phyloP scores from a whole-genome alignment of 2,329 filamentous ascomycete species.

The Sclerotinia spermophila region DNA sequence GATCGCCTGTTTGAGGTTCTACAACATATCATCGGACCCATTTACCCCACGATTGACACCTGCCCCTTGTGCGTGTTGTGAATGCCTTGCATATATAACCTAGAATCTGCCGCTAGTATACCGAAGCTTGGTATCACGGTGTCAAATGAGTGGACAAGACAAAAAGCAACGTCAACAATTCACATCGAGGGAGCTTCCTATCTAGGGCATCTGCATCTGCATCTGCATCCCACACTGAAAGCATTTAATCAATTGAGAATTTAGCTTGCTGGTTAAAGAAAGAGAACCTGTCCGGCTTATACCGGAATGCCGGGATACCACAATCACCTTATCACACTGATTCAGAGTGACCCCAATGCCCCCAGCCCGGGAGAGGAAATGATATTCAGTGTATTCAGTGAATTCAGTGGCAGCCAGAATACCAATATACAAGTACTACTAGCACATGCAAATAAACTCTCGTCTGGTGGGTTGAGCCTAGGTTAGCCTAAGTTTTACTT shows the following conservation, averaged over 20 bases:
- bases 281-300: not conserved
- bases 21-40: slow-evolving; percentile 9
- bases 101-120: not conserved
- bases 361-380: not conserved
- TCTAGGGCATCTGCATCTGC: not conserved
- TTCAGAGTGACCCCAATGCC: not conserved
- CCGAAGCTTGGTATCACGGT: slow-evolving; percentile 3
- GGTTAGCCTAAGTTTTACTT: no score
- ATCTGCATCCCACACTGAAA: not conserved
- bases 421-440: not conserved
- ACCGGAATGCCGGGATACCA: not conserved
- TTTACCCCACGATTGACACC: slow-evolving; percentile 7
- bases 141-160: not conserved
- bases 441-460: slow-evolving; percentile 8
- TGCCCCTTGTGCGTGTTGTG: not conserved
- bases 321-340: not conserved
- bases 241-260: not conserved
- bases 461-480: not conserved
- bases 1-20: not conserved
- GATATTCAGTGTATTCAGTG: not conserved
- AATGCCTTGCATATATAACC: slow-evolving; percentile 1
- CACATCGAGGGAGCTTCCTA: not conserved
- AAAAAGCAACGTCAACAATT: not conserved
- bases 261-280: not conserved
- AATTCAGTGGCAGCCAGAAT: not conserved